These are phyloP conservation scores for Capronia americana DNA, from an alignment of 2,329 filamentous ascomycete species.

Conservation along the genomic window DNA sequence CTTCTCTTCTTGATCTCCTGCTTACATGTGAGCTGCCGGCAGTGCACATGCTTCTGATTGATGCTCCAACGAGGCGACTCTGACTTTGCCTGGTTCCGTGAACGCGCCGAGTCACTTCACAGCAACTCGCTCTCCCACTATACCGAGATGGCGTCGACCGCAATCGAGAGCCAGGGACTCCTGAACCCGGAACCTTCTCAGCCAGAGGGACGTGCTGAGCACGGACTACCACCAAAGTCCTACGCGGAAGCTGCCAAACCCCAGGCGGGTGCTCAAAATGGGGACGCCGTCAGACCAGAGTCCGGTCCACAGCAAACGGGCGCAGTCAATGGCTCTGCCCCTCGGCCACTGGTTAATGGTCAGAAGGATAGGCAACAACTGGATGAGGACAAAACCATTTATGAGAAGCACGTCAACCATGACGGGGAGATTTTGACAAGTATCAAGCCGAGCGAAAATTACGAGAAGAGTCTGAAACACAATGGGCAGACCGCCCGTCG, in stretches of 20 bases:
- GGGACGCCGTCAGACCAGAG: not conserved
- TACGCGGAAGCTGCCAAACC: constrained; percentile 47
- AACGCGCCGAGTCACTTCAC: constrained; percentile 28
- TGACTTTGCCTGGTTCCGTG: constrained; percentile 37
- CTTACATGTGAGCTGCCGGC: constrained; percentile 7
- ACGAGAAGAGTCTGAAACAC: constrained; percentile 45
- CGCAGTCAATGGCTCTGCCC: constrained; percentile 18
- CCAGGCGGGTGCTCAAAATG: constrained; percentile 21
- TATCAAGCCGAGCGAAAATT: constrained; percentile 49
- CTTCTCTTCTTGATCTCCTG: constrained; percentile 2
- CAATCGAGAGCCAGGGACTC: not conserved
- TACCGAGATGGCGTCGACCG: constrained; percentile 30
- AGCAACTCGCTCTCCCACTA: constrained; percentile 31
- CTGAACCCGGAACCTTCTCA: constrained; percentile 44
- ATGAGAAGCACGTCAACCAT: constrained; percentile 53
- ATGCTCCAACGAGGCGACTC: constrained; percentile 36
- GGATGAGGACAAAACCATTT: constrained; percentile 45
- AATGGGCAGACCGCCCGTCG: constrained; percentile 42
- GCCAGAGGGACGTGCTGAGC: constrained; percentile 43
- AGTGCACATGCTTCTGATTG: constrained; percentile 10
- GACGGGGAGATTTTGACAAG: constrained; percentile 54
- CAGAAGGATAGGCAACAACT: constrained; percentile 24
- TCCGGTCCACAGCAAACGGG: not conserved
- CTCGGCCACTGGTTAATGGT: constrained; percentile 32
- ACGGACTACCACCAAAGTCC: constrained; percentile 48